Evolutionary conservation across 1,139 yeast species (phyloP).

Genomic region (Hemisphaericaspora lyxosophila): DNA sequence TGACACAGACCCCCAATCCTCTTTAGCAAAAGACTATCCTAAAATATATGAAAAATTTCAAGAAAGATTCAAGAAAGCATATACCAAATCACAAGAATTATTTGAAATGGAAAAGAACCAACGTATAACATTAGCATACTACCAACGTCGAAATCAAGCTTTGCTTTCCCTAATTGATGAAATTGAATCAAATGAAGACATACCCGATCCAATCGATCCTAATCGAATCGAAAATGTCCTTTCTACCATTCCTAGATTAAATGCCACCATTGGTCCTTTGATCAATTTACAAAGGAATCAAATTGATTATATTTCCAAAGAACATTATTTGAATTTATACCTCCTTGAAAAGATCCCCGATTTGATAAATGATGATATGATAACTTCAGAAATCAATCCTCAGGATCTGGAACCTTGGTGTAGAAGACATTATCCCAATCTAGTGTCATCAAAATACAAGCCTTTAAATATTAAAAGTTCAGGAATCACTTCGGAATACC

Average conservation of each 20-base stretch:
- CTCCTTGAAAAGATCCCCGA: constrained; percentile 39
- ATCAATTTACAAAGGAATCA: constrained; percentile 7
- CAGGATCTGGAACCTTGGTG: constrained; percentile 42
- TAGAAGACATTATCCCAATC: constrained; percentile 35
- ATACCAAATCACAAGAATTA: constrained; percentile 25
- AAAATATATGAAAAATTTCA: constrained; percentile 28
- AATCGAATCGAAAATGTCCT: constrained; percentile 25
- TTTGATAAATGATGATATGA: constrained; percentile 38
- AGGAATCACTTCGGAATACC: constrained; percentile 15
- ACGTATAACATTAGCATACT: constrained; percentile 34
- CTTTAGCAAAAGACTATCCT: constrained; percentile 20
- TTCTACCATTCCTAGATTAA: constrained; percentile 23
- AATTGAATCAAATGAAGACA: constrained; percentile 16
- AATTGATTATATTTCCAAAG: constrained; percentile 7
- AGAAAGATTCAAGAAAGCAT: constrained; percentile 25
- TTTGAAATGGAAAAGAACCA: constrained; percentile 34
- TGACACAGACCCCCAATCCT: background rate
- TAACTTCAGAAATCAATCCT: constrained; percentile 37
- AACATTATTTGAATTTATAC: constrained; percentile 17
- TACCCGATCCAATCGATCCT: constrained; percentile 6
- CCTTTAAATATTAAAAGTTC: constrained; percentile 28
- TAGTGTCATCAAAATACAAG: constrained; percentile 35
- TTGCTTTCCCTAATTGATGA: constrained; percentile 31
- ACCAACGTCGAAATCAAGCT: constrained; percentile 41
- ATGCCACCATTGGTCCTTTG: constrained; percentile 18